Base-by-base conservation (phyloP, 139 green algal species). In the Picochlorum sp. region DNA sequence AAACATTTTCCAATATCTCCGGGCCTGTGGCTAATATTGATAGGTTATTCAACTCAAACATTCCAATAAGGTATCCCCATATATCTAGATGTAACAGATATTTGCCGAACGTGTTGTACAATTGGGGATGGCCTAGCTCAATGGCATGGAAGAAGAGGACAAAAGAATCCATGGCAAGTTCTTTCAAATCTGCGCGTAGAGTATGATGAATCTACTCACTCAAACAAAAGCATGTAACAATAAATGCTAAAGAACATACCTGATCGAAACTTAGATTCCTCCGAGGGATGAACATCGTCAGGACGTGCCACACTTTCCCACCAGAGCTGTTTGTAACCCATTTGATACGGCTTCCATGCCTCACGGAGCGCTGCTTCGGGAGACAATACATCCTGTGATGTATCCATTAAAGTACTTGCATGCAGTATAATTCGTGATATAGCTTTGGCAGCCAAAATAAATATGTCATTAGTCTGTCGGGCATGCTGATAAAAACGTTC, bases 11-110 rank as follows among this genome's bases (percentile, higher is more conserved):
- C 57, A 55, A 55, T 26, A 41, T 1, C 34, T 41, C 8, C 9
- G 64, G 73, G 8, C 38, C 63, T 60, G 44, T n/a, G 31, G 72
- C 71, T n/a, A 52, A 68, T 8, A 94, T 52, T 2, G 56, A 79
- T 16, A 97, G 72, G 79, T 97, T 97, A 82, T 97, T 97, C 7
- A 95, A 76, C 82, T 97, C 91, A 79, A 97, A 97, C 87, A 97
- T 94, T 61, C 91, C 91, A 28, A 76, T 74, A 47, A 97, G 71
- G 57, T 57, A 73, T 52, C 76, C 88, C 58, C 86, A 97, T 34
- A 96, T 78, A 45, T 77, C 47, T 52, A 86, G 58, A 18, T 71
- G 34, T 44, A 95, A 83, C n/a, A 95, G 73, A 20, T 68, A 71
- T 14, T 41, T 41, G 34, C 77, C 76, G 55, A 83, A 87, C 21